These are phyloP conservation scores for Plasmodium adleri DNA, from an alignment of 169 alveolate species.

Conservation along the genomic window DNA sequence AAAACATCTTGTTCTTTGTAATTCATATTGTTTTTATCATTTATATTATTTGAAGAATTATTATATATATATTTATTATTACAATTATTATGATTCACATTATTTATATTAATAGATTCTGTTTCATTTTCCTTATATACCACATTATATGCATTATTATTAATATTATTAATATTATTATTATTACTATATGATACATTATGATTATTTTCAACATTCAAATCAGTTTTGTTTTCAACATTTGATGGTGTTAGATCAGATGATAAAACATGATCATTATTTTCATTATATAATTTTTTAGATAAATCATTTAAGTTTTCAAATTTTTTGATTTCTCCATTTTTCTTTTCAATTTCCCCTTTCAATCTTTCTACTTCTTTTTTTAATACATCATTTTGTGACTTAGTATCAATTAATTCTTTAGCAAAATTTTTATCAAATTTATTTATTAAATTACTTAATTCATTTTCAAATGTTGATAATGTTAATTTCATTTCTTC, in stretches of 20 bases:
- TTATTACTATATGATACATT: not conserved
- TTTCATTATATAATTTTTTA: slow-evolving; percentile 20
- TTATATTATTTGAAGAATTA: not conserved
- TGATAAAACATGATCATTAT: not conserved
- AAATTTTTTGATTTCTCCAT: slow-evolving; percentile 65
- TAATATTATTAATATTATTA: slow-evolving; percentile 1
- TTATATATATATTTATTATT: not conserved
- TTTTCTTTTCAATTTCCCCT: slow-evolving; percentile 65
- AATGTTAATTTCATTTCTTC: slow-evolving; percentile 74
- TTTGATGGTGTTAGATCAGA: not conserved
- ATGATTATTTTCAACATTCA: not conserved
- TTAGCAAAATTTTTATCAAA: slow-evolving; percentile 74
- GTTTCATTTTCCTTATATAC: not conserved
- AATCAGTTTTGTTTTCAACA: not conserved
- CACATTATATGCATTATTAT: too few species aligned
- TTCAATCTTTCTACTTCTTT: slow-evolving; percentile 73
- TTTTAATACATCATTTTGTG: slow-evolving; percentile 70
- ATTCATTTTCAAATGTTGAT: slow-evolving; percentile 76
- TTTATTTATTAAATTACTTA: slow-evolving; percentile 67
- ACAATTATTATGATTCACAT: not conserved
- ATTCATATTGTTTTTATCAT: not conserved
- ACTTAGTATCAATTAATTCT: slow-evolving; percentile 69
- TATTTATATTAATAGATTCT: not conserved
- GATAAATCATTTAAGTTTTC: slow-evolving; percentile 58
- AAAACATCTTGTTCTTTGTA: slow-evolving; percentile 14